Evolutionary conservation across 257 asterid genomes (phyloP), one percentile per base, ranked within the genome.

Genomic region (Catharanthus roseus): DNA sequence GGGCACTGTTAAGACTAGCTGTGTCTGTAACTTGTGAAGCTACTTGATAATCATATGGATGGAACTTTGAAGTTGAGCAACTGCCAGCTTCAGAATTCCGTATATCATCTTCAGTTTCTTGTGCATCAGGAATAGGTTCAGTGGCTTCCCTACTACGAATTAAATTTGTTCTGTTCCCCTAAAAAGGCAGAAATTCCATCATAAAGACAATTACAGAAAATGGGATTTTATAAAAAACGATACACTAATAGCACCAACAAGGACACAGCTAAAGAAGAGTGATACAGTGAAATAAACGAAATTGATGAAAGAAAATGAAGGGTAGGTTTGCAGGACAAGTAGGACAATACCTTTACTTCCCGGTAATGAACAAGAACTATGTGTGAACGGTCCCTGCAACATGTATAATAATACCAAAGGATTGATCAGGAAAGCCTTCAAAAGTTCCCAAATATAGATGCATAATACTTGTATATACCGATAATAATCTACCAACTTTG

Each of bases 321-420:
- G 73, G 28, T 8, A 38, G 57, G 26, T 74, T n/a, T 53, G 75
- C 57, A 71, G 56, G n/a, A 76, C 60, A 68, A 72, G 18, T 54
- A 79, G 73, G 34, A 49, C 39, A 47, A 69, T 83, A 93, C 99
- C 99, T 91, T 86, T 64, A 91, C 95, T 83, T 88, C 97, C 81
- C 91, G 91, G 84, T 93, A 93, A 83, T 93, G 99, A 74, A 93
- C 99, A 67, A 93, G 92, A 77, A 91, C 99, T 72, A 93, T 93
- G 86, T 91, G 88, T 42, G 97, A 89, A 72, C 79, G 84, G 68
- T 84, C 96, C 89, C 97, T 93, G 93, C 70, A 77, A 73, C 76
- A 74, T 45, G 50, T 36, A 56, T 19, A 81, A 77, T 75, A 77
- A 72, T 41, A 77, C 81, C 71, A 64, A 57, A 75, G 19, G 74